Conservation (phyloP, 2,329 filamentous ascomycete species). For the Ceratocystis diversiconidia region DNA sequence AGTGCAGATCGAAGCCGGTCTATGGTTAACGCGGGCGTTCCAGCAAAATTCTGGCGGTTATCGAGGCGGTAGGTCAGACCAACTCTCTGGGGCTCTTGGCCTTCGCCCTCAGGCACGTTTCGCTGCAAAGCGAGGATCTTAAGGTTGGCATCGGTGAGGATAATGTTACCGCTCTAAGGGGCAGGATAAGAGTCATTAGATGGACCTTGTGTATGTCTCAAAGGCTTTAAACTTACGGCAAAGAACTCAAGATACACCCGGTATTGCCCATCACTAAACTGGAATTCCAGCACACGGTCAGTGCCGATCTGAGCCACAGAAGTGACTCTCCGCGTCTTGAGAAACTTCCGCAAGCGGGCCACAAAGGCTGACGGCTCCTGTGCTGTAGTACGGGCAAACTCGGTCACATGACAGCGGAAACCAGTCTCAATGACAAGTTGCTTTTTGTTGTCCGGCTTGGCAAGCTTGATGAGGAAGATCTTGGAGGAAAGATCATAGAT, state of each 20-base stretch:
- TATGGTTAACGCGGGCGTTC: slow-evolving; percentile 58
- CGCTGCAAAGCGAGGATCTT: slow-evolving; percentile 71
- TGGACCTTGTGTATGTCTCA: not conserved
- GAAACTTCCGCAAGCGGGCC: slow-evolving; percentile 65
- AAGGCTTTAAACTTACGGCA: slow-evolving; percentile 33
- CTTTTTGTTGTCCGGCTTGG: slow-evolving; percentile 75
- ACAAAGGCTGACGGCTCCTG: slow-evolving; percentile 77
- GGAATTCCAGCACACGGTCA: slow-evolving; percentile 81
- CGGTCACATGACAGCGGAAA: slow-evolving; percentile 88
- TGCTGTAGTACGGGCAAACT: slow-evolving; percentile 76
- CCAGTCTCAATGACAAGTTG: slow-evolving; percentile 89
- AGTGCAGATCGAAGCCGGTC: slow-evolving; percentile 59
- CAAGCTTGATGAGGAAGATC: slow-evolving; percentile 90
- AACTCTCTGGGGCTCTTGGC: slow-evolving; percentile 68
- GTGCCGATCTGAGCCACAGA: slow-evolving; percentile 75
- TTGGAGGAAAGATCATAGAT: slow-evolving; percentile 93
- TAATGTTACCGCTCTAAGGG: slow-evolving; percentile 64
- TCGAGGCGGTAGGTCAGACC: slow-evolving; percentile 68
- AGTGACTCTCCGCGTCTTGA: slow-evolving; percentile 77
- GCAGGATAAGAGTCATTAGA: not conserved
- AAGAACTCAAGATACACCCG: slow-evolving; percentile 90
- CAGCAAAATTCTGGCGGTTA: slow-evolving; percentile 69
- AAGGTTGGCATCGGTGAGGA: slow-evolving; percentile 72
- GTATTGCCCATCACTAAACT: slow-evolving; percentile 84
- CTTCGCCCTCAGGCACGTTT: slow-evolving; percentile 64